Base-by-base conservation (phyloP, 2,329 filamentous ascomycete species). In the Ophiostoma triangulosporum region DNA sequence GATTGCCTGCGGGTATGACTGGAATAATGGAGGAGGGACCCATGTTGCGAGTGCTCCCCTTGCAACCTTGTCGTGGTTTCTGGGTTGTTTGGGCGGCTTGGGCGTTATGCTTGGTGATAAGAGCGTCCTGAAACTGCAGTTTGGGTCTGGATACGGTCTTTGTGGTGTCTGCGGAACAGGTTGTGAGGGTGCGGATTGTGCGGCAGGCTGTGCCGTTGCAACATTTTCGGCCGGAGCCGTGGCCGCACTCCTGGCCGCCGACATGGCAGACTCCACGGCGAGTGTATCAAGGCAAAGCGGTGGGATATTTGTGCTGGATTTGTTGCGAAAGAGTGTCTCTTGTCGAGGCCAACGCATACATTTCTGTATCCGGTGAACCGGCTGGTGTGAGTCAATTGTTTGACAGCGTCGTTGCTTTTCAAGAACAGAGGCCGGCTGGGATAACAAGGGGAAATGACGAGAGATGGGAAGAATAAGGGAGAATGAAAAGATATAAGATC, bases 1-100 rank as follows among this genome's bases (percentile, higher is more conserved):
- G 59, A 88, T 76, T 3, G 88, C 81, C 66, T 95, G 89, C 0
- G 87, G 84, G 64, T 89, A 95, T 12, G 87, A 88, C 65, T 95
- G 86, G 65, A 90, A 94, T 12, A 96, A 70, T 2, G 88, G 86
- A 6, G 88, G 86, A 15, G 83, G 77, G 54, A 79, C 76, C 82
- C 82, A 87, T 12, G 68, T 66, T 4, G 69, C 65, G 24, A 72
- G 58, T 3, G 66, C 62, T 27, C 66, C 67, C 53, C 65, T 29
- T 6, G 62, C 56, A 14, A 58, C 60, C 8, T 51, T 56, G 32
- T 58, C 60, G 6, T 62, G 58, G 11, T 14, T 43, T 17, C 24
- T 46, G 20, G 38, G 9, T 45, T 27, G 40, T 26, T 26, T 45
- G 22, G 20, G 40, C 14, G 22, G 40, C 24, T 27, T 45, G 9